These are phyloP conservation scores for Brassica napus DNA, from an alignment of 345 rosid species.

Conservation along the genomic window Da-Ae NC_063436.1:10577001-10577500, in stretches of 20 bases:
- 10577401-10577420: neutral
- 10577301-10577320: neutral
- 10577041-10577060: slow-evolving; percentile 48
- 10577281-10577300: slow-evolving; percentile 1
- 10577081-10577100: slow-evolving; percentile 45
- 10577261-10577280: slow-evolving; percentile 61
- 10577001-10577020: neutral
- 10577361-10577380: neutral
- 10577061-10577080: too few relatives aligned
- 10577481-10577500: slow-evolving; percentile 7
- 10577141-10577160: neutral
- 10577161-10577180: neutral
- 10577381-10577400: neutral
- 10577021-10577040: slow-evolving; percentile 69
- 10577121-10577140: slow-evolving; percentile 8
- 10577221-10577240: slow-evolving; percentile 96
- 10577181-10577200: slow-evolving; percentile 12
- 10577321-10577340: slow-evolving; percentile 11
- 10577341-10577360: slow-evolving; percentile 13
- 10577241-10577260: slow-evolving; percentile 96
- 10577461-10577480: neutral
- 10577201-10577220: slow-evolving; percentile 72
- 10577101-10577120: slow-evolving; percentile 79
- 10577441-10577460: slow-evolving; percentile 19
- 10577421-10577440: slow-evolving; percentile 17